Base-by-base conservation (phyloP, 2,329 filamentous ascomycete genomes). In the Cladosporium sp. region DNA sequence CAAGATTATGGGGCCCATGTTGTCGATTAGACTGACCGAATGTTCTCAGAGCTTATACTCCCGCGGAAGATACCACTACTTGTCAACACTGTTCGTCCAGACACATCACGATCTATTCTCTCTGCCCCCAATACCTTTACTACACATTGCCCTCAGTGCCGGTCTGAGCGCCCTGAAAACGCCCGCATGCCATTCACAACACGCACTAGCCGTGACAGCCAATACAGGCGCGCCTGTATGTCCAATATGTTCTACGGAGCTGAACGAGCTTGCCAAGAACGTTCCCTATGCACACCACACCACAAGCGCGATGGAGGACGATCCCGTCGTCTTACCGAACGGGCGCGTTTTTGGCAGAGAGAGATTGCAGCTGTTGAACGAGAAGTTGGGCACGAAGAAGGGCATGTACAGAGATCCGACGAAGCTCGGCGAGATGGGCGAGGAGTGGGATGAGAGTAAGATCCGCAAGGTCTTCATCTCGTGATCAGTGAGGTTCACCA, bases 271-370 rank as follows among this genome's bases (percentile, higher is more conserved):
- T 38, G 94, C 95, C 1, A 85, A 90, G 61, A 89, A 90, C 72
- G 91, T 99, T 54, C 95, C 95, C 0, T 98, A 98, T 74, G 95
- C 95, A 2, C 91, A 97, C 74, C 95, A 99, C 78, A 93, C 91
- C 34, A 96, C 96, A 83, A 97, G 92, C 76, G 91, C 92, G 68
- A 92, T 98, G 34, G 94, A 97, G 75, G 88, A 88, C 55, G 93
- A 98, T 75, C 86, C 95, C 0, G 86, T 96, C 24, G 86, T 98
- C 52, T 80, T 99, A 65, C 95, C 95, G 28, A 97, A 96, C 77
- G 90, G 91, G 1, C 85, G 92, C 62, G 90, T 96, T 11, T 97
- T 97, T 76, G 92, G 94, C 24, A 85, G 87, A 66, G 87, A 90
- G 65, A 84, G 90, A 60, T 82, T 99, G 59, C 82, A 90, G 68